These are phyloP conservation scores for Cinnamomum micranthum DNA, from an alignment of 164 flowering plant species.

Conservation along the genomic window DNA sequence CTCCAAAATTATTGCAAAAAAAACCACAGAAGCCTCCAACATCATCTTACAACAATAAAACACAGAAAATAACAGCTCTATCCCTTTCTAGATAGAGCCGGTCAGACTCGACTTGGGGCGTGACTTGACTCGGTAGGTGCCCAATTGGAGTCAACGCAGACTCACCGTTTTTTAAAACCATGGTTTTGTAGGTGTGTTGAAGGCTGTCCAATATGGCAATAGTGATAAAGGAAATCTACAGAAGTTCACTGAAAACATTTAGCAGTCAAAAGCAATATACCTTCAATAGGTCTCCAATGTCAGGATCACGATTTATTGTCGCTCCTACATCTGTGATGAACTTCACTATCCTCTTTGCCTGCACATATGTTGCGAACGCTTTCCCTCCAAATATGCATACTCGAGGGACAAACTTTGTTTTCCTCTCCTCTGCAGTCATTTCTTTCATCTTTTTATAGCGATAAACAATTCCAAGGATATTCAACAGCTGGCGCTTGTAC, in stretches of 20 bases:
- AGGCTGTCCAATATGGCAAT: no score
- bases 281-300: conserved; percentile 87
- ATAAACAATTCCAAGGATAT: conserved; percentile 84
- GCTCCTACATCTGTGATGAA: conserved; percentile 92
- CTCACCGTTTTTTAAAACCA: no score
- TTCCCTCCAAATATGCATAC: conserved; percentile 98
- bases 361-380: conserved; percentile 93
- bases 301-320: conserved; percentile 82
- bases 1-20: no score
- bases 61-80: no score
- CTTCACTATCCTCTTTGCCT: conserved; percentile 94
- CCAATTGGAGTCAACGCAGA: no score
- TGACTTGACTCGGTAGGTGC: no score
- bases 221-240: background rate
- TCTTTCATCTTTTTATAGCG: conserved; percentile 97
- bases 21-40: no score
- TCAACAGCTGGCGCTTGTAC: conserved; percentile 87
- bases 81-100: no score
- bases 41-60: no score
- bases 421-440: conserved; percentile 72
- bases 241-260: background rate
- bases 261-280: conserved; percentile 28
- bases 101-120: no score
- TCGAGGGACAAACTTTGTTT: conserved; percentile 68
- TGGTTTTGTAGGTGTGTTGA: no score